phyloP scores from a whole-genome alignment of 805 yeast species.

The Ogataea minuta region DNA sequence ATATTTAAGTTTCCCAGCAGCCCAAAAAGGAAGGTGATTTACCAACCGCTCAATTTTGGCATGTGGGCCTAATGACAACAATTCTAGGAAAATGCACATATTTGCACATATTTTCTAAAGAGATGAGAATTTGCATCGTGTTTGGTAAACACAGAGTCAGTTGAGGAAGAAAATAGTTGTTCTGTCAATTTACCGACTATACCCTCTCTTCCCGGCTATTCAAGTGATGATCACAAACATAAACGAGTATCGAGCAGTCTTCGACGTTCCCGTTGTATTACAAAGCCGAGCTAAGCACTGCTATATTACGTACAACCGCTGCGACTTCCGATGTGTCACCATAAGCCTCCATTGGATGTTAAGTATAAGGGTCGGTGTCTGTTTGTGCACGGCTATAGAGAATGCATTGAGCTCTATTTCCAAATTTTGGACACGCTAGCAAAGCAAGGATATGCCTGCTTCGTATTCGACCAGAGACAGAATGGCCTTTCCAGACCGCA shows the following conservation, averaged over 20 bases:
- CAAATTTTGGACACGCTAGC: constrained; percentile 11
- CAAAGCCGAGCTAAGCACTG: constrained; percentile 6
- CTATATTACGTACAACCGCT: constrained; percentile 5
- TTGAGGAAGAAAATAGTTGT: no score
- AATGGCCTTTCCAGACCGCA: constrained; percentile 9
- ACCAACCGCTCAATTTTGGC: no score
- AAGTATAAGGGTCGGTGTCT: constrained; percentile 13
- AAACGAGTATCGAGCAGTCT: constrained; percentile 5
- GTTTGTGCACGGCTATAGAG: constrained; percentile 13
- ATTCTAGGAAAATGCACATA: not conserved
- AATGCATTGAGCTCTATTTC: constrained; percentile 10
- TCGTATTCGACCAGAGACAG: constrained; percentile 11
- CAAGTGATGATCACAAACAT: constrained; percentile 8
- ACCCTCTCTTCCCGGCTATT: no score
- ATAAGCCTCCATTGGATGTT: constrained; percentile 7
- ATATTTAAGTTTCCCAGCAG: not conserved
- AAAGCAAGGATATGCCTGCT: constrained; percentile 9
- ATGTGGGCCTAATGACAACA: constrained; percentile 3
- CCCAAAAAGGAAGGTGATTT: constrained; percentile 9
- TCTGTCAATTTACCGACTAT: no score
- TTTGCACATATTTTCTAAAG: no score
- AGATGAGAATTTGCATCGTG: no score
- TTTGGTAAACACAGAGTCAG: no score
- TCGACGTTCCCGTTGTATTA: constrained; percentile 5
- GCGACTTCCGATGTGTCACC: constrained; percentile 12